Evolutionary conservation across 2,329 filamentous ascomycete genomes (phyloP), one percentile per base, ranked within the genome.

Genomic region (Cordyceps militaris): DNA sequence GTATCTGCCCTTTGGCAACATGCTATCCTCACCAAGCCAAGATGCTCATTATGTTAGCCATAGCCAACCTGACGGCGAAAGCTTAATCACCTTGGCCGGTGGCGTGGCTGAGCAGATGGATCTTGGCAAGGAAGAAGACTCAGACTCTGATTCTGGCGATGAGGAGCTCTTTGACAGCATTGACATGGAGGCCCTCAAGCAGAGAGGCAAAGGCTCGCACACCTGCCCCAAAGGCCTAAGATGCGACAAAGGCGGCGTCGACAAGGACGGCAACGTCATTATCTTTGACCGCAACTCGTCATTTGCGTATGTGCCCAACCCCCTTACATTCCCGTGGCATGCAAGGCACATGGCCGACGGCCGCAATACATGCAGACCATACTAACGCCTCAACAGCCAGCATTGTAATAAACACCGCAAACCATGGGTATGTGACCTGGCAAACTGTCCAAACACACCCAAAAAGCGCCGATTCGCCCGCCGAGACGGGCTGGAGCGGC

Each of bases 381-480:
- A 32, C 53, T 56, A 30, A 48, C 10, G n/a, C 11, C n/a, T 50
- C n/a, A 53, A 59, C 61, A 75, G 73, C 53, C 73, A 75, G 63
- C 73, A 75, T 61, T 71, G 72, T 58, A 74, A 75, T 63, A 75
- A 75, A 48, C 73, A 75, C 59, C 67, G 70, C 26, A 75, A 74
- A 60, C 73, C 73, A 16, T 75, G 71, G 70, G 69, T 69, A 23
- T 75, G 73, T 62, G 67, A 70, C 42, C 56, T 71, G 23, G 66
- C 68, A 43, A 70, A 73, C 9, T 75, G 73, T 40, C 73, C 73
- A 13, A 75, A 75, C 42, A 70, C 70, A 9, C 69, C 69, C 11
- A 73, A 74, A 57, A 75, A 74, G 59, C 71, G 73, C 55, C 69
- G 67, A 19, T 75, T 75, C 58, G 73, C 73, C 11, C 71, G 73